These are phyloP conservation scores for Acacia melanoxylon DNA, from an alignment of 306 rosid genomes.

Conservation along the genomic window DNA sequence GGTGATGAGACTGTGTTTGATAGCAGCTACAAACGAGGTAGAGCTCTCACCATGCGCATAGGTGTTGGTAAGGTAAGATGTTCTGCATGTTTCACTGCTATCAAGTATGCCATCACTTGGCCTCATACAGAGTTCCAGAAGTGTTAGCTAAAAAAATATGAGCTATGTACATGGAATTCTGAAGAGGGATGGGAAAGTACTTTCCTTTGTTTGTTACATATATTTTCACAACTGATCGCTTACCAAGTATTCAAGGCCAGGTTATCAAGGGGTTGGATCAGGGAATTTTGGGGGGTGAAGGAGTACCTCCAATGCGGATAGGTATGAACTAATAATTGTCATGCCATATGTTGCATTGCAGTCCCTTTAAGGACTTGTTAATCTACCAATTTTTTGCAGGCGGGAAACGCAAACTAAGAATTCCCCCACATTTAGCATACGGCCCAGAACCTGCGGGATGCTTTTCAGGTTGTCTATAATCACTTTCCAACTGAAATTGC, in stretches of 20 bases:
- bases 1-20: slow-evolving; percentile 84
- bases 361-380: not conserved
- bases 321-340: slow-evolving; percentile 48
- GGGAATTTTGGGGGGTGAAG: slow-evolving; percentile 92
- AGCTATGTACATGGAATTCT: not conserved
- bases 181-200: not conserved
- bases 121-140: not conserved
- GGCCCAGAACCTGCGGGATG: slow-evolving; percentile 99
- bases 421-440: slow-evolving; percentile 90
- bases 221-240: slow-evolving; percentile 24
- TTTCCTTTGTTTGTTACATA: not conserved
- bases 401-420: slow-evolving; percentile 78
- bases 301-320: slow-evolving; percentile 94
- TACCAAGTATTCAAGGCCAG: slow-evolving; percentile 33
- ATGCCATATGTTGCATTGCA: slow-evolving; percentile 8
- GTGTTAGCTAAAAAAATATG: not conserved
- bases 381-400: slow-evolving; percentile 49
- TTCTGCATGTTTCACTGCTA: not conserved
- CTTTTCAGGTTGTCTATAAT: slow-evolving; percentile 68
- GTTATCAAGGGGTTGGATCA: slow-evolving; percentile 89
- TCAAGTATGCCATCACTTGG: not conserved
- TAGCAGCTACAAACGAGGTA: slow-evolving; percentile 86
- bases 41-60: slow-evolving; percentile 92
- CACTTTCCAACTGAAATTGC: not conserved
- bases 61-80: slow-evolving; percentile 85